phyloP scores from a whole-genome alignment of 768 basidiomycete species.

The Tricholoma hemisulphureum region DNA sequence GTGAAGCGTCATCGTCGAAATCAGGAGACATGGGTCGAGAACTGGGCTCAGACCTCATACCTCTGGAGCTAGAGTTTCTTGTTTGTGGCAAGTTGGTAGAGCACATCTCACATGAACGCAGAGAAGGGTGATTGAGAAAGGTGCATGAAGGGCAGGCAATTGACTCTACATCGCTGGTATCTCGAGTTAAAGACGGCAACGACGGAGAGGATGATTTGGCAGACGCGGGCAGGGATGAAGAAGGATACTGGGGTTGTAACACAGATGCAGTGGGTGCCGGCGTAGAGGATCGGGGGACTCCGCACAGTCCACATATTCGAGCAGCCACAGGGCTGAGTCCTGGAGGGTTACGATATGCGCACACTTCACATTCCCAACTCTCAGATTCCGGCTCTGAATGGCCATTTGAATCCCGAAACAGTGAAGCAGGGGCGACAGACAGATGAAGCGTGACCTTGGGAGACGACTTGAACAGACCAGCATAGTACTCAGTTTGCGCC shows the following conservation, averaged over 20 bases:
- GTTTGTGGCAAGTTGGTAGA: constrained; percentile 56
- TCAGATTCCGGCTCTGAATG: constrained; percentile 37
- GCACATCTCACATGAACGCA: constrained; percentile 84
- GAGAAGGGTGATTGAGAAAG: constrained; percentile 81
- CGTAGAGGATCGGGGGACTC: constrained; percentile 58
- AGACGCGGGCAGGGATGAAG: constrained; percentile 43
- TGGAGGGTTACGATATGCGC: constrained; percentile 78
- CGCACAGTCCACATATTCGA: constrained; percentile 77
- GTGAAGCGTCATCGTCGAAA: constrained; percentile 35
- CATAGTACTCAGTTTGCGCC: constrained; percentile 81
- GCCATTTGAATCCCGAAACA: constrained; percentile 21
- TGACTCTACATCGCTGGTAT: constrained; percentile 29
- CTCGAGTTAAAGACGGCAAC: constrained; percentile 33
- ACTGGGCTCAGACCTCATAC: constrained; percentile 60
- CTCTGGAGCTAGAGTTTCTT: constrained; percentile 13
- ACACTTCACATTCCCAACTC: constrained; percentile 88
- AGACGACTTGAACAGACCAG: constrained; percentile 85
- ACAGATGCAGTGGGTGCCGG: constrained; percentile 23
- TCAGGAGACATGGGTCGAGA: constrained; percentile 62
- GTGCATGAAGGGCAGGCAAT: constrained; percentile 86
- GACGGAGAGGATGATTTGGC: constrained; percentile 34
- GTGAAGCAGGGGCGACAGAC: constrained; percentile 27
- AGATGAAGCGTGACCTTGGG: constrained; percentile 84
- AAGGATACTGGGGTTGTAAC: constrained; percentile 25
- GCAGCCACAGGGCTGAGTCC: constrained; percentile 69